These are phyloP conservation scores for Cercospora zeina DNA, from an alignment of 2,329 filamentous ascomycete genomes.

Conservation along the genomic window DNA sequence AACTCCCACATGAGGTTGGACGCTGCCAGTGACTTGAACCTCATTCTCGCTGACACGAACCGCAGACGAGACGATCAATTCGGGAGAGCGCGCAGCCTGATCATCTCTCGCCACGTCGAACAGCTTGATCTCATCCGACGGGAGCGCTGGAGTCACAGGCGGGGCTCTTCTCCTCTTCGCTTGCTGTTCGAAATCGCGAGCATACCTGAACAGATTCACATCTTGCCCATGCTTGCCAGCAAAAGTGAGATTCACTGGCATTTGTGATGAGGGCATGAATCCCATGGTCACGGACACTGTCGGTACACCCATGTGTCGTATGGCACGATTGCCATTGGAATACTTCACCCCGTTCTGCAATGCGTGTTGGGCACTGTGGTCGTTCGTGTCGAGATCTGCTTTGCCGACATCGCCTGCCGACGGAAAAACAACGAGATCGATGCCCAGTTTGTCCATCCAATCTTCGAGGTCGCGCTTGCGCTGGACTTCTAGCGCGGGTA, in stretches of 20 bases:
- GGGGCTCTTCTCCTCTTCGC: constrained; percentile 30
- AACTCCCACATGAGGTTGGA: neutral
- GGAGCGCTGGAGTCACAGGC: constrained; percentile 32
- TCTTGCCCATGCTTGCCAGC: constrained; percentile 54
- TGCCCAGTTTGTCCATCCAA: constrained; percentile 49
- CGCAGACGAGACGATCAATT: constrained; percentile 5
- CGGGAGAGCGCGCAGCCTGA: neutral
- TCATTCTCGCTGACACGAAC: constrained; percentile 6
- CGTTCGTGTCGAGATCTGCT: constrained; percentile 49
- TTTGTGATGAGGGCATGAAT: constrained; percentile 46
- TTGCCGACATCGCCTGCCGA: constrained; percentile 54
- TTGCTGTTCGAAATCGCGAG: constrained; percentile 35
- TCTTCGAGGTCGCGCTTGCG: constrained; percentile 54
- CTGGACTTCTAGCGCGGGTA: constrained; percentile 51
- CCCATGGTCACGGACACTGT: constrained; percentile 59
- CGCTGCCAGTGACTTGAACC: constrained; percentile 9
- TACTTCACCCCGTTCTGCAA: constrained; percentile 56
- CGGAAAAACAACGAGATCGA: constrained; percentile 54
- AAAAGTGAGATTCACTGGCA: constrained; percentile 58
- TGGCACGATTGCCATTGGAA: constrained; percentile 55
- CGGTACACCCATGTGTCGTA: constrained; percentile 58
- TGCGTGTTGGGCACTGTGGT: constrained; percentile 42
- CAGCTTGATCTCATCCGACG: constrained; percentile 25
- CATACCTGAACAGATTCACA: constrained; percentile 36
- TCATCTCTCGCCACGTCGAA: neutral